Evolutionary conservation across 148 eudicot species (phyloP), one percentile per base, ranked within the genome.

Genomic region (Rhododendron griersonianum): DNA sequence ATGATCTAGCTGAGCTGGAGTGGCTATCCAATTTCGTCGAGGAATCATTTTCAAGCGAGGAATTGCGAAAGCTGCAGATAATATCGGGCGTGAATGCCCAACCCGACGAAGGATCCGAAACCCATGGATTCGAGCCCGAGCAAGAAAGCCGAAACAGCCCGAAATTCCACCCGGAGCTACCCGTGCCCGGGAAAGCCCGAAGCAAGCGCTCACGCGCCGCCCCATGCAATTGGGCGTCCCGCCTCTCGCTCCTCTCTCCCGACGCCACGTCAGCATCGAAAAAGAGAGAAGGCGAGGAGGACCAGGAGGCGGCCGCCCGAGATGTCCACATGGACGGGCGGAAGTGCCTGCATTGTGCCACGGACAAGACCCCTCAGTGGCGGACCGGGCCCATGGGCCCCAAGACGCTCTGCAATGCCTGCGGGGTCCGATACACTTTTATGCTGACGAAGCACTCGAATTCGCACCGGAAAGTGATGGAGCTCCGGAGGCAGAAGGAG

Each of bases 321-420:
- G 5, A 81, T 37, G 79, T 61, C 21, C 55, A 65, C 7, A 61
- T 1, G 75, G 47, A 45, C 5, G 93, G 93, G 10, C 83, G 99
- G 84, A 92, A 81, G 89, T 96, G 99, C 88, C 87, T 93, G 48
- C 99, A 96, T 85, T 96, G 99, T 21, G 95, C 94, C 7, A 93
- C 98, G 0, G 98, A 95, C 75, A 96, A 95, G 90, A 96, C 99
- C n/a, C 99, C 99, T 1, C 99, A 96, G 50, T 96, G 99, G 99
- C 89, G 99, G 67, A 93, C 98, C 2, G 99, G 99, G 71, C 99
- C 98, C 10, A 85, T 92, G 93, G 99, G 99, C 39, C 98, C 99
- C 13, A 95, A 95, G 83, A 96, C 99, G 0, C 91, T 96, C 0
- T 96, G 99, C 87, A 96, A 96, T 3, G 99, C 99, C 0, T 96